Evolutionary conservation across 1,284 basidiomycete genomes (phyloP).

Genomic region (Cryptococcus jaspeensis): DNA sequence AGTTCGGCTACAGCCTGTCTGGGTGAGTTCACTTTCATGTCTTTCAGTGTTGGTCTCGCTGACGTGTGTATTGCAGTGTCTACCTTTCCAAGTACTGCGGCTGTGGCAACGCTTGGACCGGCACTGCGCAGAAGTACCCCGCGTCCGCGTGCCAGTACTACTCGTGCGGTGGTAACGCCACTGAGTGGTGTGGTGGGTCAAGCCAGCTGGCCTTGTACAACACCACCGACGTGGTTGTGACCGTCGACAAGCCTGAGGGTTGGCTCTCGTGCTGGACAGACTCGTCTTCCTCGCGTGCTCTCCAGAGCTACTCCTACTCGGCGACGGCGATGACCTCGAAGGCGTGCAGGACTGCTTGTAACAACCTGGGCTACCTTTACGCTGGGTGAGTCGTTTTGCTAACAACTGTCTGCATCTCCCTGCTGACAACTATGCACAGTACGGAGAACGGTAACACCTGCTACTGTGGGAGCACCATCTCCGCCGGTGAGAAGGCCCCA

Average conservation of each 20-base stretch:
- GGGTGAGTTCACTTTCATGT: neutral
- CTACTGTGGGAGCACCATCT: conserved; percentile 26
- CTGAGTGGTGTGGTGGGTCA: conserved; percentile 17
- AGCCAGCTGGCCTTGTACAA: conserved; percentile 15
- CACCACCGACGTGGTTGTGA: conserved; percentile 6
- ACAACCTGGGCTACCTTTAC: conserved; percentile 19
- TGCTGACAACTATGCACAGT: neutral
- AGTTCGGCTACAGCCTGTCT: conserved; percentile 19
- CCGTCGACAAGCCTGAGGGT: conserved; percentile 13
- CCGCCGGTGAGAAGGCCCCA: conserved; percentile 13
- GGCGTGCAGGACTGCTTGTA: conserved; percentile 21
- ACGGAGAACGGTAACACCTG: conserved; percentile 19
- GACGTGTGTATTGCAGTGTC: conserved; percentile 1
- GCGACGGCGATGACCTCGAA: conserved; percentile 23
- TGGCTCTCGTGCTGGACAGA: conserved; percentile 26
- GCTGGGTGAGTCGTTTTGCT: conserved; percentile 1
- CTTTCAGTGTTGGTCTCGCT: neutral
- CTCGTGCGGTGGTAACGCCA: conserved; percentile 15
- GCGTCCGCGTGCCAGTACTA: conserved; percentile 17
- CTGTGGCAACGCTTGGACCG: conserved; percentile 24
- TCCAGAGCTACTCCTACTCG: conserved; percentile 21
- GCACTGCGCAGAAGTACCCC: conserved; percentile 8
- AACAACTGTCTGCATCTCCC: neutral
- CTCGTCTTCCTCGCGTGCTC: conserved; percentile 7
- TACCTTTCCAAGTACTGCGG: conserved; percentile 25